Evolutionary conservation across 192 early-diverging fungal genomes (phyloP).

Genomic region (Martensiomyces pterosporus): DNA sequence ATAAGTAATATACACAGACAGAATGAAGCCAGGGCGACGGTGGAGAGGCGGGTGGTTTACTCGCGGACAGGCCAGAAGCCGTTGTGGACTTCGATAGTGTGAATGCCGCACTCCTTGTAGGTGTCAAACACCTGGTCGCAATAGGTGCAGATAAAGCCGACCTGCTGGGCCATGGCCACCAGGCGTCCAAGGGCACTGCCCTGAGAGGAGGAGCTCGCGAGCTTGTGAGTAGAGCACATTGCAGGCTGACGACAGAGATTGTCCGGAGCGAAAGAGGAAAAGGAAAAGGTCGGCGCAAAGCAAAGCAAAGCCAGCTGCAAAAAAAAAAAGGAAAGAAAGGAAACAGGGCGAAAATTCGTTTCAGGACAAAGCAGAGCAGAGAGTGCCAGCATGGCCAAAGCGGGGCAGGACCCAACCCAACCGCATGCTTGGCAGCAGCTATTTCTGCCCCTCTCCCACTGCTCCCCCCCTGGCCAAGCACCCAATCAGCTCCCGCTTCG

Average conservation of each 20-base stretch:
- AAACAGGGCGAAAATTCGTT: not conserved
- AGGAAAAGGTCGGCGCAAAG: not conserved
- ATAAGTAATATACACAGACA: conserved; percentile 45
- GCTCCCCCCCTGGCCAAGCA: no score
- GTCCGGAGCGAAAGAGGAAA: conserved; percentile 1
- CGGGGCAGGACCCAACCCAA: no score
- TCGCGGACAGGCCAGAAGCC: conserved; percentile 3
- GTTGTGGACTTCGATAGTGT: conserved; percentile 14
- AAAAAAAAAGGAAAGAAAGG: conserved; percentile 1
- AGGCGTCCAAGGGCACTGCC: not conserved
- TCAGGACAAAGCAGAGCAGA: no score
- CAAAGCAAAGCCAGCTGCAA: conserved; percentile 42
- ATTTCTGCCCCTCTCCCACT: no score
- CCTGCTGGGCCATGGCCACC: conserved; percentile 3
- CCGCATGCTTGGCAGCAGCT: no score
- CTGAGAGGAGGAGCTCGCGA: no score
- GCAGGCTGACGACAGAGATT: no score
- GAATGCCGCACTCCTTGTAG: conserved; percentile 44
- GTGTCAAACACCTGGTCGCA: conserved; percentile 7
- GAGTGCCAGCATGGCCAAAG: no score
- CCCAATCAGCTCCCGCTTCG: no score
- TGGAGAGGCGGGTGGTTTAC: not conserved
- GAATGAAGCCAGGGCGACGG: conserved; percentile 45
- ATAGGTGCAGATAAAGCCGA: conserved; percentile 9
- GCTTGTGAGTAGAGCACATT: no score